A percentile compares a stretch with the other conserved stretches of the same genome.
phyloP scores from a whole-genome alignment of 495 filamentous ascomycete species.

The Aspergillus bridgeri region DNA sequence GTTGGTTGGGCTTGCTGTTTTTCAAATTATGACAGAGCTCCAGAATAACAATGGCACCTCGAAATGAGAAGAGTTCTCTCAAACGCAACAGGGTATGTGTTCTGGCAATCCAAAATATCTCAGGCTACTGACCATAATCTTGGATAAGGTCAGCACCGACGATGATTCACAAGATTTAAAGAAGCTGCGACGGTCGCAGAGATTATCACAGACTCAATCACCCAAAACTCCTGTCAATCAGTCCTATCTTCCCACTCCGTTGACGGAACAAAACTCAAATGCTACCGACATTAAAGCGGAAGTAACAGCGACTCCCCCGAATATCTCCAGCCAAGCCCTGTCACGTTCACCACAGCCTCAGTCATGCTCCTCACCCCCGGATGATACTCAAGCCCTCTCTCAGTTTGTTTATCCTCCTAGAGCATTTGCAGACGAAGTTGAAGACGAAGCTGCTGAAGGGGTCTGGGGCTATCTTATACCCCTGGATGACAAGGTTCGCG shows the following conservation, averaged over 20 bases:
- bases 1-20: not conserved
- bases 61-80: conserved; percentile 49
- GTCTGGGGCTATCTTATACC: conserved; percentile 96
- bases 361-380: conserved; percentile 63
- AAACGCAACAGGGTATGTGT: conserved; percentile 48
- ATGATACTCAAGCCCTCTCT: conserved; percentile 65
- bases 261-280: conserved; percentile 66
- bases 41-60: conserved; percentile 39
- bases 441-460: conserved; percentile 76
- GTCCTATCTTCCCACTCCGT: conserved; percentile 75
- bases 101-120: not conserved
- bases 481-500: conserved; percentile 62
- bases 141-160: conserved; percentile 35
- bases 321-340: conserved; percentile 55
- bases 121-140: conserved; percentile 12
- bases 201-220: conserved; percentile 49
- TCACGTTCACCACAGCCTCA: conserved; percentile 59
- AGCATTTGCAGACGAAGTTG: conserved; percentile 74
- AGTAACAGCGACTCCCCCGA: conserved; percentile 67
- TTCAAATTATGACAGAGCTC: not conserved
- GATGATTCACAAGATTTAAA: conserved; percentile 44
- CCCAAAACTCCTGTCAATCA: conserved; percentile 60
- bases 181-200: conserved; percentile 51
- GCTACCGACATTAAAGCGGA: conserved; percentile 64
- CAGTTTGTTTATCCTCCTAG: conserved; percentile 76